phyloP scores from a whole-genome alignment of 139 green algal species.

The Eudorina sp. region DNA sequence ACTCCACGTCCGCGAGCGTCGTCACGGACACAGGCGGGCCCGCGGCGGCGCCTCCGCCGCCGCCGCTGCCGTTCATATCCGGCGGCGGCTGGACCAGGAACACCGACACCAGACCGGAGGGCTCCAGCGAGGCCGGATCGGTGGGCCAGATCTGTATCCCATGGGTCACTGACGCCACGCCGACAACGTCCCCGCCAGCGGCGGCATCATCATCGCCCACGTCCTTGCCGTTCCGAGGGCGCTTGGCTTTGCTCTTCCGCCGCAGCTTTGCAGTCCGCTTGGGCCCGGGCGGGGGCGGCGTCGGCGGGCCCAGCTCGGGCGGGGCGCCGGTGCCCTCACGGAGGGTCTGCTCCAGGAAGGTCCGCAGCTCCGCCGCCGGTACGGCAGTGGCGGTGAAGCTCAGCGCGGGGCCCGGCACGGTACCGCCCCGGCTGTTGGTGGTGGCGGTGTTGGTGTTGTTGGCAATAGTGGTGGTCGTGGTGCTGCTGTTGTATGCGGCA shows the following conservation, averaged over 20 bases:
- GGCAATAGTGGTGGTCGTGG: too few relatives aligned
- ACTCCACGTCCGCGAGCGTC: background rate
- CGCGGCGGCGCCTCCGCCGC: background rate
- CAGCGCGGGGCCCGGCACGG: background rate
- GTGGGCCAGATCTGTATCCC: conserved; percentile 13
- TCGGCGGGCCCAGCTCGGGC: background rate
- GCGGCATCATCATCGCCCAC: too few relatives aligned
- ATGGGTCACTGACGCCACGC: too few relatives aligned
- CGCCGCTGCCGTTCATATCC: background rate
- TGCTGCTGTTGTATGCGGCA: background rate
- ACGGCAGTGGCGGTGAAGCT: background rate
- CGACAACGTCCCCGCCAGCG: too few relatives aligned
- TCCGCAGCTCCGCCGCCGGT: background rate
- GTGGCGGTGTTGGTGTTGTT: too few relatives aligned
- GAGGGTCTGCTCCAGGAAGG: conserved; percentile 16
- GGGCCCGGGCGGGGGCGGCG: too few relatives aligned
- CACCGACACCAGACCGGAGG: background rate
- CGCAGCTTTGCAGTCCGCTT: too few relatives aligned
- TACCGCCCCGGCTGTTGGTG: too few relatives aligned
- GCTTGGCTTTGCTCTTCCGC: too few relatives aligned
- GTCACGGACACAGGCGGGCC: background rate
- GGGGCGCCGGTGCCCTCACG: background rate
- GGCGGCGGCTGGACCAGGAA: background rate
- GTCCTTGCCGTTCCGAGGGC: too few relatives aligned
- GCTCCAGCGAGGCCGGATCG: background rate